These are phyloP conservation scores for Rhizophora apiculata DNA, from an alignment of 345 rosid genomes.

Conservation along the genomic window DNA sequence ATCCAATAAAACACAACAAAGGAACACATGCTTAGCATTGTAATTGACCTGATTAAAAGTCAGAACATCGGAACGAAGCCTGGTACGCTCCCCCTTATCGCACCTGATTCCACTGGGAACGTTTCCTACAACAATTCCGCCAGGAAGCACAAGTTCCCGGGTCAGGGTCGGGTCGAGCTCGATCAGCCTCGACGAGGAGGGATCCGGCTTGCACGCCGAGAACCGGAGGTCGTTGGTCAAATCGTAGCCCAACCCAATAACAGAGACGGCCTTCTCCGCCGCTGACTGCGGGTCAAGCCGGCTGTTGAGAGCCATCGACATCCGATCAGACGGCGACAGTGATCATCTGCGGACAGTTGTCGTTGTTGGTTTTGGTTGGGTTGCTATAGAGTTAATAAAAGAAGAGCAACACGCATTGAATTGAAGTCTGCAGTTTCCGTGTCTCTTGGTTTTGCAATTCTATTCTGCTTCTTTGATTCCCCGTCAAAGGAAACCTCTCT, in stretches of 20 bases:
- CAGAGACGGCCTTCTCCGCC: constrained; percentile 83
- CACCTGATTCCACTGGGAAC: constrained; percentile 73
- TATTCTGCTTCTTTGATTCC: not conserved
- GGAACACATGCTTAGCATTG: too few relatives aligned
- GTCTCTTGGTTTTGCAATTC: not conserved
- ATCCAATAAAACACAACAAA: too few relatives aligned
- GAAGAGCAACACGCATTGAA: not conserved
- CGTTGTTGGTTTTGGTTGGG: not conserved
- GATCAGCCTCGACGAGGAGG: constrained; percentile 52
- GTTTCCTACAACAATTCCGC: constrained; percentile 59
- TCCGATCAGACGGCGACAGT: not conserved
- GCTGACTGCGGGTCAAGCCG: constrained; percentile 66
- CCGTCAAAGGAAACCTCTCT: not conserved
- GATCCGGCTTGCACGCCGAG: constrained; percentile 51
- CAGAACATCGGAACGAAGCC: constrained; percentile 74
- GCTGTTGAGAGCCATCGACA: constrained; percentile 37
- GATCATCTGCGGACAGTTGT: not conserved
- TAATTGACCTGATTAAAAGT: constrained; percentile 64
- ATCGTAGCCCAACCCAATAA: constrained; percentile 81
- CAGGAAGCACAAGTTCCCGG: constrained; percentile 65
- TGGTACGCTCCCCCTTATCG: constrained; percentile 91
- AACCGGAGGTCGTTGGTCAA: constrained; percentile 55
- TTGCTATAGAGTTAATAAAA: not conserved
- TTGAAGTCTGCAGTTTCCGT: not conserved
- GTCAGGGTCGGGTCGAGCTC: constrained; percentile 42